Evolutionary conservation across 2,329 filamentous ascomycete genomes (phyloP), one percentile per base, ranked within the genome.

Genomic region (Scolecobasidium constrictum): DNA sequence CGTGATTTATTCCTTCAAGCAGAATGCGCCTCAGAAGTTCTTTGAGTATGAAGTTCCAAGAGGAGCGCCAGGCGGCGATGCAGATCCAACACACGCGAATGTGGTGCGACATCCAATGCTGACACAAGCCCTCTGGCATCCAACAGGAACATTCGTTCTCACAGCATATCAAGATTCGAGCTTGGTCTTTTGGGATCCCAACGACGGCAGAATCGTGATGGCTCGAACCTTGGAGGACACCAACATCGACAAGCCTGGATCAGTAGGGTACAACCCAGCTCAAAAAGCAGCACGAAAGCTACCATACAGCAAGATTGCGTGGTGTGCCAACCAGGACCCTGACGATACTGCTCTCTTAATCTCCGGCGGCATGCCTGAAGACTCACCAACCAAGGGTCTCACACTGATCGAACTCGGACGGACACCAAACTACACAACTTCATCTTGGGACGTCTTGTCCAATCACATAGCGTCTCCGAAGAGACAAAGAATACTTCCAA

Each of bases 281-380:
- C 62, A 71, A 3, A 69, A 68, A 1, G 66, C 78, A 34, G 70
- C 71, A 13, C 62, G 81, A 12, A 81, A 83, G 47, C 81, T 85
- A 43, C 86, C 86, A 1, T 83, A 90, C 47, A 76, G 77, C 47
- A 80, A 79, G 48, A 78, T 96, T 44, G 75, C 80, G 1, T 98
- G 92, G 92, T 98, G 92, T 63, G 90, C 86, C 45, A 95, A 95
- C 58, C 73, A 81, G 46, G 94, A 96, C 55, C 83, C 87, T 0
- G 92, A 98, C 54, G 90, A 98, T 54, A 96, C 87, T 15, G 90
- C 81, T 2, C 69, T 98, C 18, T 64, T 98, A 31, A 73, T 98
- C 43, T 84, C 87, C 2, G 92, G 92, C 21, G 92, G 92, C 4
- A 75, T 82, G 47, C 69, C 75, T 2, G 72, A 75, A 1, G 80